phyloP scores from a whole-genome alignment of 1,139 yeast species.

The Hyphopichia khmerensis region DNA sequence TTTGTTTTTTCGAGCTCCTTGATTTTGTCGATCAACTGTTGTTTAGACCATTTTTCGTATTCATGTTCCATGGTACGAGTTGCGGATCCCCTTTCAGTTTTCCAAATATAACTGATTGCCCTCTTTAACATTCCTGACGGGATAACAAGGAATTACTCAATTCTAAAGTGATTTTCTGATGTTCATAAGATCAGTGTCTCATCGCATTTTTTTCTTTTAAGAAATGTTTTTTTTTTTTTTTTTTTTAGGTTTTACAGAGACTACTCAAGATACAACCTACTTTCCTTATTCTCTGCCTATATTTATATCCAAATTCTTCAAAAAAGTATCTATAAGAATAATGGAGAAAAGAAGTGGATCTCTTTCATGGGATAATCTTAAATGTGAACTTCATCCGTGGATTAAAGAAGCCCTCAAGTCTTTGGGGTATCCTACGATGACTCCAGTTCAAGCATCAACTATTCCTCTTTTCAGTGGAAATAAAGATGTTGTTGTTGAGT shows the following conservation, averaged over 20 bases:
- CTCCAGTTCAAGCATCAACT: constrained; percentile 97
- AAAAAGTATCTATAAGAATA: background rate
- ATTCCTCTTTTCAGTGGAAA: constrained; percentile 85
- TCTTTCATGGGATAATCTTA: constrained; percentile 39
- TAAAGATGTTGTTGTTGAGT: constrained; percentile 94
- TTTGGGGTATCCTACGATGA: constrained; percentile 79
- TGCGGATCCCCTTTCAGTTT: constrained; percentile 10
- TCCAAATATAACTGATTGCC: constrained; percentile 16
- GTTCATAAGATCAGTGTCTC: too few species aligned
- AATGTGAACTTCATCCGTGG: constrained; percentile 43
- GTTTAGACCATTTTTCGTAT: constrained; percentile 52
- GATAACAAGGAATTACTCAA: background rate
- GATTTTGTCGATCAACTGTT: constrained; percentile 50
- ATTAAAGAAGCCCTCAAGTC: constrained; percentile 63
- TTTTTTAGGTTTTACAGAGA: too few species aligned
- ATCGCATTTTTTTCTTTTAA: background rate
- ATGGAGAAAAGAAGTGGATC: constrained; percentile 35
- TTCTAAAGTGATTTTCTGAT: too few species aligned
- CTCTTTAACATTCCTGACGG: constrained; percentile 25
- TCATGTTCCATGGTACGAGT: constrained; percentile 10
- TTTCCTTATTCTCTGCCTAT: background rate
- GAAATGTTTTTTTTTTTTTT: too few species aligned
- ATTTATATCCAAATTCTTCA: background rate
- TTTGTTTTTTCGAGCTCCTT: constrained; percentile 41
- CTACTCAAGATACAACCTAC: too few species aligned